Percentiles rank a stretch among this genome's conserved stretches.
Evolutionary conservation across 805 yeast genomes (phyloP).

Genomic region (Cyberlindnera petersonii): DNA sequence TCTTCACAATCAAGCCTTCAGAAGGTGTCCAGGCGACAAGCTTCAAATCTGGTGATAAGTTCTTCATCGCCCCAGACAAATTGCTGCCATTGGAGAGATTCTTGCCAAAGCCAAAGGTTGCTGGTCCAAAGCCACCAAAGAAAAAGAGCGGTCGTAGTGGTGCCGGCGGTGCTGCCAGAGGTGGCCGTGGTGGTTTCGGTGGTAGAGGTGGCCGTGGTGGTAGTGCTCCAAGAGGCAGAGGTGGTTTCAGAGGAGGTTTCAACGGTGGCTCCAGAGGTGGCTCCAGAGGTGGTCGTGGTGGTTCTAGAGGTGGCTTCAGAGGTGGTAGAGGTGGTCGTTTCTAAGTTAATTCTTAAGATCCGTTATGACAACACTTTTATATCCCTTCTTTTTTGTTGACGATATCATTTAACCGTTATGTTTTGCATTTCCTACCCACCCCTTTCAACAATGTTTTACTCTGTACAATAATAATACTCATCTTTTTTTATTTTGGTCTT

Average conservation of each 20-base stretch:
- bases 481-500: slow-evolving; percentile 2
- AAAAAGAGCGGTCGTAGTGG: slow-evolving; percentile 60
- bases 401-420: no score
- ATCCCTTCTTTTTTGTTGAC: no score
- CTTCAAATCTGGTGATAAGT: slow-evolving; percentile 94
- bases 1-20: slow-evolving; percentile 90
- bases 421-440: slow-evolving; percentile 13
- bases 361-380: no score
- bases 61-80: slow-evolving; percentile 93
- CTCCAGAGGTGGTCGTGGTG: slow-evolving; percentile 26
- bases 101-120: slow-evolving; percentile 90
- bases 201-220: slow-evolving; percentile 44
- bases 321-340: slow-evolving; percentile 27
- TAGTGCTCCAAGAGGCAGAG: slow-evolving; percentile 31
- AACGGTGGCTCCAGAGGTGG: slow-evolving; percentile 24
- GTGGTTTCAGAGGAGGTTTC: slow-evolving; percentile 37
- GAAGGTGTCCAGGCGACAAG: slow-evolving; percentile 95
- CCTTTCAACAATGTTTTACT: slow-evolving; percentile 4
- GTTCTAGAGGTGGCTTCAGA: slow-evolving; percentile 20
- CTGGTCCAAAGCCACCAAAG: slow-evolving; percentile 77
- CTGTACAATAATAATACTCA: slow-evolving; percentile 16
- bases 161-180: slow-evolving; percentile 42
- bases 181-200: slow-evolving; percentile 39
- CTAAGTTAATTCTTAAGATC: no score
- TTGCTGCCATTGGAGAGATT: slow-evolving; percentile 93